phyloP scores from a whole-genome alignment of 2,329 filamentous ascomycete genomes.

The Domatiomyces globalis region DNA sequence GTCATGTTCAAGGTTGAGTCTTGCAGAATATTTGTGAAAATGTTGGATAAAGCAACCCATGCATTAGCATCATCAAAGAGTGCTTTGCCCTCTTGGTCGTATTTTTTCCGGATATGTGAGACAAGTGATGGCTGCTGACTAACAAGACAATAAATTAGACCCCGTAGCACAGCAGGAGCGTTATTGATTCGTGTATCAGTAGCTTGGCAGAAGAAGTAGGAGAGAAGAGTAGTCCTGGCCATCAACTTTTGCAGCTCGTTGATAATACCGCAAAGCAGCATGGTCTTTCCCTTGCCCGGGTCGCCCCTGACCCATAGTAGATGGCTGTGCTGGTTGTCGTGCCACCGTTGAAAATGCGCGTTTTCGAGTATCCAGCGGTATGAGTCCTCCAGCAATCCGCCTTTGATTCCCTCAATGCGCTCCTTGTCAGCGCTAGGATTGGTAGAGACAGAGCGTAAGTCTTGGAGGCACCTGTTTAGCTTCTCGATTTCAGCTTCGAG shows the following conservation, averaged over 20 bases:
- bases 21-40: conserved; percentile 29
- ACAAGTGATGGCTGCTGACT: conserved; percentile 23
- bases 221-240: conserved; percentile 28
- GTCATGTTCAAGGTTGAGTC: conserved; percentile 19
- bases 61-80: conserved; percentile 30
- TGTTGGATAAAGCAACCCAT: conserved; percentile 24
- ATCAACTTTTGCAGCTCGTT: conserved; percentile 15
- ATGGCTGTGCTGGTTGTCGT: conserved; percentile 13
- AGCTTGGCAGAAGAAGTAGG: conserved; percentile 29
- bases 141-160: conserved; percentile 31
- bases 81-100: conserved; percentile 22
- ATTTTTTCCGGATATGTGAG: conserved; percentile 23
- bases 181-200: conserved; percentile 19
- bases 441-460: too few species aligned
- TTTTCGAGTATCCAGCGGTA: conserved; percentile 17
- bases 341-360: conserved; percentile 14
- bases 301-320: conserved; percentile 28
- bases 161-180: conserved; percentile 23
- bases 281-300: conserved; percentile 29
- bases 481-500: too few species aligned
- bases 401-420: conserved; percentile 18
- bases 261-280: conserved; percentile 25
- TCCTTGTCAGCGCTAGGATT: too few species aligned
- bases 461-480: too few species aligned
- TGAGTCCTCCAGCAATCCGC: conserved; percentile 9